These are phyloP conservation scores for Opeltia flavorubescens DNA, from an alignment of 495 filamentous ascomycete genomes.

Conservation along the genomic window DNA sequence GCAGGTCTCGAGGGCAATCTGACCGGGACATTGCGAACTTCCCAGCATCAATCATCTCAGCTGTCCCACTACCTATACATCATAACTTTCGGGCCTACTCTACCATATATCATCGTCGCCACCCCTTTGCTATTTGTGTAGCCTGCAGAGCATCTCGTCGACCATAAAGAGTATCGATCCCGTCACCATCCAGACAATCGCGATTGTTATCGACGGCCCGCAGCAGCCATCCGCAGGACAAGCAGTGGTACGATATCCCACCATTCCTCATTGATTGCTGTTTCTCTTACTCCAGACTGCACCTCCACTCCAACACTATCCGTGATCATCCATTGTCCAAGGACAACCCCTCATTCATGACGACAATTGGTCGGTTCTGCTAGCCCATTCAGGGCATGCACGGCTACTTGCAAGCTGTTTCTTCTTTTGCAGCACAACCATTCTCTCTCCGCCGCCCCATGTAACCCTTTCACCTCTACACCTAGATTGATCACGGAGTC, in stretches of 20 bases:
- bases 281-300: background rate
- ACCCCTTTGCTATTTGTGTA: slow-evolving; percentile 1
- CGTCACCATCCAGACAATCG: background rate
- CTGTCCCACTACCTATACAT: background rate
- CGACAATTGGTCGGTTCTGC: background rate
- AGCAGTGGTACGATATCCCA: slow-evolving; percentile 6
- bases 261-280: slow-evolving; percentile 4
- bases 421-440: background rate
- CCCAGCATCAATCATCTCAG: background rate
- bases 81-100: slow-evolving; percentile 1
- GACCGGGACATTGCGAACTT: background rate
- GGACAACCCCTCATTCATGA: background rate
- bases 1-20: background rate
- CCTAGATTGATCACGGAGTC: background rate
- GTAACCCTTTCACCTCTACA: background rate
- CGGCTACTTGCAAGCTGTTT: slow-evolving; percentile 4
- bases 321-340: background rate
- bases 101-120: background rate
- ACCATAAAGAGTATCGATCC: background rate
- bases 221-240: slow-evolving; percentile 11
- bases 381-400: slow-evolving; percentile 1
- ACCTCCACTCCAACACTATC: background rate
- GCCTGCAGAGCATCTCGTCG: slow-evolving; percentile 1
- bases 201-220: slow-evolving; percentile 1
- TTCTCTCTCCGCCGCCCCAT: background rate